phyloP scores from a whole-genome alignment of 2,329 filamentous ascomycete species.

The Colletotrichum cordylinicola region DNA sequence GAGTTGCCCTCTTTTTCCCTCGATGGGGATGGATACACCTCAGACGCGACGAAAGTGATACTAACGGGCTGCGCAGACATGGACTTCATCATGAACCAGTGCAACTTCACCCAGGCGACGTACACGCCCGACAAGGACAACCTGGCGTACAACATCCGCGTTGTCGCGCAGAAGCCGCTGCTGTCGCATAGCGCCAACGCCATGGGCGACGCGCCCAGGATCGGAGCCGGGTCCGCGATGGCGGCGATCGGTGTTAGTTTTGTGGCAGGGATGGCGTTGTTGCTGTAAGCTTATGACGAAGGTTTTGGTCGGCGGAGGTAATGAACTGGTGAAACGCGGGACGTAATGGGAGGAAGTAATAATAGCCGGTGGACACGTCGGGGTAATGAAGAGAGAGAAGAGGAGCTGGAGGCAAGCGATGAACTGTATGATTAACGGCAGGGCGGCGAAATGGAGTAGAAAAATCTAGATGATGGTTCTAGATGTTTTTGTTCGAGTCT shows the following conservation, averaged over 20 bases:
- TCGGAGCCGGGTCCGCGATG: background rate
- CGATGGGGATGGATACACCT: no score
- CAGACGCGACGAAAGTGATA: no score
- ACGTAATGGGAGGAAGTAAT: background rate
- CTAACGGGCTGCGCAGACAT: constrained; percentile 32
- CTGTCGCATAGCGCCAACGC: background rate
- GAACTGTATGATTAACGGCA: background rate
- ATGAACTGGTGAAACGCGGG: background rate
- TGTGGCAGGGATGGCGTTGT: background rate
- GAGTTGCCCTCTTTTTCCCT: constrained; percentile 19
- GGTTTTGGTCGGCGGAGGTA: background rate
- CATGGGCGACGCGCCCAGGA: background rate
- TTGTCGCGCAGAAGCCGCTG: constrained; percentile 35
- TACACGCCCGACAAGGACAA: constrained; percentile 36
- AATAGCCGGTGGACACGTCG: background rate
- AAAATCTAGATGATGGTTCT: background rate
- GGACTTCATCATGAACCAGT: constrained; percentile 38
- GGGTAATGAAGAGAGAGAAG: background rate
- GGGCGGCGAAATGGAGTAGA: background rate
- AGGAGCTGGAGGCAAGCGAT: background rate
- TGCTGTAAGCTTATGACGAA: background rate
- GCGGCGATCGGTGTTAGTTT: background rate
- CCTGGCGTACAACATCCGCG: constrained; percentile 36
- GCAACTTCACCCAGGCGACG: constrained; percentile 34
- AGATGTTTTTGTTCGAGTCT: background rate